Evolutionary conservation across 306 rosid species (phyloP).

Genomic region (Cicer cuneatum): DNA sequence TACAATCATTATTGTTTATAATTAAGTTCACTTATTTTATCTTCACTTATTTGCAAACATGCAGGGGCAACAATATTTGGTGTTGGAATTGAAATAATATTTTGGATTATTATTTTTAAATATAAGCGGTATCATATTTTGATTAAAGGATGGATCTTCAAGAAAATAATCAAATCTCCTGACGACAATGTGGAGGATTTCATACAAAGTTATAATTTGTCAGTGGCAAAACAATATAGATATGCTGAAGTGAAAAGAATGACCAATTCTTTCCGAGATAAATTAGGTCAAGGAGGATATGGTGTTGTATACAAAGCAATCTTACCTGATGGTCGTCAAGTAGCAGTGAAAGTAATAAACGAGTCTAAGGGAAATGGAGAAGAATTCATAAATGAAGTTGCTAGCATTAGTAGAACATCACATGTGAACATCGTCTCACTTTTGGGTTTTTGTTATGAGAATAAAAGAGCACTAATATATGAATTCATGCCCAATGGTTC

Average conservation of each 20-base stretch:
- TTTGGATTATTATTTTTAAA: background rate
- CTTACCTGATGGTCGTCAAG: conserved; percentile 47
- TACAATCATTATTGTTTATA: background rate
- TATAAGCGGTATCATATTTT: background rate
- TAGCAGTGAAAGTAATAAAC: conserved; percentile 47
- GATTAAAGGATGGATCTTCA: background rate
- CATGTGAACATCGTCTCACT: conserved; percentile 53
- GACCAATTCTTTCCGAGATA: conserved; percentile 42
- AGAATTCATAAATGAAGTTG: conserved; percentile 58
- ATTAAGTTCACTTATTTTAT: background rate
- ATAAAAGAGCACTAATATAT: conserved; percentile 53
- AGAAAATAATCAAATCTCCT: background rate
- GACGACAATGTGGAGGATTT: conserved; percentile 21
- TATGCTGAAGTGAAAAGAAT: conserved; percentile 39
- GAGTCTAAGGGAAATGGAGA: conserved; percentile 50
- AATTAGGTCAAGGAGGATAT: conserved; percentile 54
- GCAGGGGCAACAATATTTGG: background rate
- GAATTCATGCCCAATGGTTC: conserved; percentile 59
- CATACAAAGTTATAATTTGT: conserved; percentile 1
- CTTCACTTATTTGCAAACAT: background rate
- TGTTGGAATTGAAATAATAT: background rate
- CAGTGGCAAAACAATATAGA: conserved; percentile 41
- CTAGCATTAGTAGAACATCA: conserved; percentile 53
- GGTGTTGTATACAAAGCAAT: conserved; percentile 54
- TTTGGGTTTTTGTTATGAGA: conserved; percentile 49